Evolutionary conservation across 1,139 yeast genomes (phyloP).

Genomic region (Torulaspora pretoriensis): DNA sequence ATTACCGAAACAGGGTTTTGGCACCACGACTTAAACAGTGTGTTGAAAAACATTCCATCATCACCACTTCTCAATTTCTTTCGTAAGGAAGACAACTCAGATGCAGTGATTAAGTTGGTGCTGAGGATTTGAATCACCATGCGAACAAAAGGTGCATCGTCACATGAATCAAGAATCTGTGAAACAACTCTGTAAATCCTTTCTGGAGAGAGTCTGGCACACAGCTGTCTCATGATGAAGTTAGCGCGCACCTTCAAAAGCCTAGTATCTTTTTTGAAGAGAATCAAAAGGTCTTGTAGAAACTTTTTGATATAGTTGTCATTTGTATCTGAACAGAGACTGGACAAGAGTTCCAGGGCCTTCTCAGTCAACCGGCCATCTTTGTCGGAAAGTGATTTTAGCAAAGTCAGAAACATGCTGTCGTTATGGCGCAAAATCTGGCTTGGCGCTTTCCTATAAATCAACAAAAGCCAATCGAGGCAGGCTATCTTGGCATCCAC

Average conservation of each 20-base stretch:
- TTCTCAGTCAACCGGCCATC: conserved; percentile 74
- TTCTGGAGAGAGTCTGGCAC: conserved; percentile 77
- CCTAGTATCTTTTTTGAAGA: conserved; percentile 65
- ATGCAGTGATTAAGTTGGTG: conserved; percentile 83
- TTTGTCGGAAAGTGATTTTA: conserved; percentile 80
- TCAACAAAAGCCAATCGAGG: conserved; percentile 83
- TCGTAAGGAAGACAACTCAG: conserved; percentile 69
- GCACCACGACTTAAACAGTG: conserved; percentile 87
- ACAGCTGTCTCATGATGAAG: conserved; percentile 76
- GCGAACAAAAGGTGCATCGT: conserved; percentile 67
- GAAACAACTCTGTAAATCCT: conserved; percentile 79
- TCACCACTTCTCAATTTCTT: conserved; percentile 58
- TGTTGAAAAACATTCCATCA: conserved; percentile 70
- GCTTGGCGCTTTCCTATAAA: conserved; percentile 69
- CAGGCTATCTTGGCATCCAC: conserved; percentile 82
- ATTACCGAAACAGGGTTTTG: conserved; percentile 86
- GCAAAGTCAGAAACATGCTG: conserved; percentile 68
- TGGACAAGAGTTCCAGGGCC: conserved; percentile 64
- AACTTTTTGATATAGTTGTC: conserved; percentile 76
- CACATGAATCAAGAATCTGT: conserved; percentile 60
- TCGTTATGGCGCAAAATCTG: conserved; percentile 57
- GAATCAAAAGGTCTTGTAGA: conserved; percentile 62
- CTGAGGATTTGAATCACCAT: conserved; percentile 83
- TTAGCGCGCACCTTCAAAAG: conserved; percentile 71
- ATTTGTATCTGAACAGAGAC: conserved; percentile 70